These are phyloP conservation scores for Priceomyces carsonii DNA, from an alignment of 805 yeast species.

Conservation along the genomic window DNA sequence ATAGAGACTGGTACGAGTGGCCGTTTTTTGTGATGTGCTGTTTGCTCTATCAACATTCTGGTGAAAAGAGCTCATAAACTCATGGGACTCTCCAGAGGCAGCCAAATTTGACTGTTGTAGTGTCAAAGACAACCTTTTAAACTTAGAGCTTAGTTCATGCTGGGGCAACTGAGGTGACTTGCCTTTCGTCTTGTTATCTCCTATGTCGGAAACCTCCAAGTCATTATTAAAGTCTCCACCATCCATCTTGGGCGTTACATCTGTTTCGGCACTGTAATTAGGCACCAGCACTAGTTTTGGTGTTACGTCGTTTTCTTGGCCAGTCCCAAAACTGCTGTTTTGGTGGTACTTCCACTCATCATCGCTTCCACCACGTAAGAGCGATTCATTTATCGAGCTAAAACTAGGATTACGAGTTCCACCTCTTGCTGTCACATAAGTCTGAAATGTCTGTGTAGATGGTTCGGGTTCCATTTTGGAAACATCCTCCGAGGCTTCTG, in stretches of 20 bases:
- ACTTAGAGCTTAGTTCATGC: slow-evolving; percentile 33
- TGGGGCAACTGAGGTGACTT: slow-evolving; percentile 23
- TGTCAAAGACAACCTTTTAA: slow-evolving; percentile 38
- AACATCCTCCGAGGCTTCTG: slow-evolving; percentile 3
- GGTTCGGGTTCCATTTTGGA: slow-evolving; percentile 11
- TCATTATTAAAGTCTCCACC: slow-evolving; percentile 5
- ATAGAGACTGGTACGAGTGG: slow-evolving; percentile 10
- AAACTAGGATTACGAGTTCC: slow-evolving; percentile 27
- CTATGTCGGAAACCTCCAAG: neutral
- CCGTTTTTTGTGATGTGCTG: slow-evolving; percentile 6
- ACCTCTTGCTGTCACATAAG: slow-evolving; percentile 27
- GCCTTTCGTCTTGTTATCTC: neutral
- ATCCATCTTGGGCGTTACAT: slow-evolving; percentile 33
- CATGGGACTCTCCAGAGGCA: slow-evolving; percentile 41
- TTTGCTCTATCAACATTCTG: slow-evolving; percentile 36
- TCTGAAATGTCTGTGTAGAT: slow-evolving; percentile 25
- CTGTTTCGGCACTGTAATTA: slow-evolving; percentile 14
- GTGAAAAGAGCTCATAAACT: slow-evolving; percentile 39
- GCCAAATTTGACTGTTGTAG: slow-evolving; percentile 27
- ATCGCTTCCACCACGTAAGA: slow-evolving; percentile 21
- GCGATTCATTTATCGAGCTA: slow-evolving; percentile 33
- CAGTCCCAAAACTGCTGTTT: neutral
- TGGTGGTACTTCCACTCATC: slow-evolving; percentile 5
- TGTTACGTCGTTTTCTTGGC: slow-evolving; percentile 29
- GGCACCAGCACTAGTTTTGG: slow-evolving; percentile 22